phyloP scores from a whole-genome alignment of 73 alveolate genomes.

The Paraurostyla sp. region DNA sequence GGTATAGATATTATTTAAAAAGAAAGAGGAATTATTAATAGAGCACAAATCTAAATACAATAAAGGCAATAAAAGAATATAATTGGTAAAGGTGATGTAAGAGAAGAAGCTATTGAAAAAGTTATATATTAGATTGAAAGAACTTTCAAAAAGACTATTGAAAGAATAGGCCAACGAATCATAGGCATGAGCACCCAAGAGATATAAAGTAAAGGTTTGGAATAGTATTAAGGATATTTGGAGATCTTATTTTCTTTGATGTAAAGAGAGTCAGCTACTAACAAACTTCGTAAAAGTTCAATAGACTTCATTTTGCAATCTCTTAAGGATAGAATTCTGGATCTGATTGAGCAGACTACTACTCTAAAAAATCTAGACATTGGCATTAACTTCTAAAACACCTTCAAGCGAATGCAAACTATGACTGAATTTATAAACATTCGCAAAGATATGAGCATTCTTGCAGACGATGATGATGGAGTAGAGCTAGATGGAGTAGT shows the following conservation, averaged over 20 bases:
- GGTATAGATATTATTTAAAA: conserved; percentile 35
- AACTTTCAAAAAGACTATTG: conserved; percentile 21
- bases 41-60: conserved; percentile 13
- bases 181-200: not conserved
- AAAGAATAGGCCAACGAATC: conserved; percentile 45
- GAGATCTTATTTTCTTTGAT: conserved; percentile 42
- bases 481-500: too few relatives aligned
- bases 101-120: conserved; percentile 47
- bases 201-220: conserved; percentile 42
- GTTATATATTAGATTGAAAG: conserved; percentile 24
- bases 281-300: conserved; percentile 10
- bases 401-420: conserved; percentile 4
- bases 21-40: conserved; percentile 38
- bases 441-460: not conserved
- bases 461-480: not conserved
- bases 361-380: not conserved
- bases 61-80: not conserved
- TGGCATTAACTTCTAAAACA: conserved; percentile 19
- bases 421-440: conserved; percentile 4
- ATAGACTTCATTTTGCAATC: conserved; percentile 34
- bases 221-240: conserved; percentile 34
- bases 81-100: not conserved
- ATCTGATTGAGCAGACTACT: not conserved
- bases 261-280: not conserved
- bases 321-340: conserved; percentile 6